Conservation (phyloP, 1,139 yeast genomes). For the Spathaspora sp. region DNA sequence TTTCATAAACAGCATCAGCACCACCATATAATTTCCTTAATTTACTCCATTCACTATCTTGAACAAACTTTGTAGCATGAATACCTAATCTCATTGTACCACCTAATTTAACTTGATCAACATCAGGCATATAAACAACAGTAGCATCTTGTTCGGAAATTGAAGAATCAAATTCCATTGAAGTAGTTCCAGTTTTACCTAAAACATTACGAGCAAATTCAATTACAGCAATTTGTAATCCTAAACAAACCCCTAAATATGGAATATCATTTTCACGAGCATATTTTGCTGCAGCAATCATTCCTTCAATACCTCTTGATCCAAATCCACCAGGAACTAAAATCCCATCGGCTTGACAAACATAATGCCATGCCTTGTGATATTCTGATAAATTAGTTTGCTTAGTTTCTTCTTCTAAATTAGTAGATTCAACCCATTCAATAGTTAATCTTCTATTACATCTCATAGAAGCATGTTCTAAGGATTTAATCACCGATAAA, state of each 20-base stretch:
- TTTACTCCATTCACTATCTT: constrained; percentile 65
- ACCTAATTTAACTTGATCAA: constrained; percentile 92
- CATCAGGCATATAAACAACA: constrained; percentile 98
- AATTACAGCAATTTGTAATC: constrained; percentile 95
- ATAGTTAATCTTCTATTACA: constrained; percentile 82
- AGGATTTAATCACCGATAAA: constrained; percentile 89
- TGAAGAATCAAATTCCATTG: constrained; percentile 78
- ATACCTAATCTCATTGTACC: constrained; percentile 99
- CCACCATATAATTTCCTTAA: constrained; percentile 83
- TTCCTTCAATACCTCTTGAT: constrained; percentile 95
- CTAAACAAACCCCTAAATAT: constrained; percentile 94
- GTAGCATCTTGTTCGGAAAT: constrained; percentile 66
- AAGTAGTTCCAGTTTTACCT: constrained; percentile 68
- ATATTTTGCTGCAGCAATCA: constrained; percentile 96
- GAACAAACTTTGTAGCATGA: constrained; percentile 82
- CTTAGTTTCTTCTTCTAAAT: constrained; percentile 75
- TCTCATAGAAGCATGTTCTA: constrained; percentile 93
- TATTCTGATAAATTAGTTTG: constrained; percentile 67
- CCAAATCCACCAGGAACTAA: constrained; percentile 99
- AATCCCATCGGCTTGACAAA: constrained; percentile 95
- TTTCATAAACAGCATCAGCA: constrained; percentile 69
- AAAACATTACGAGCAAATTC: constrained; percentile 86
- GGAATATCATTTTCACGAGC: constrained; percentile 95
- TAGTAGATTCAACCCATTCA: constrained; percentile 94
- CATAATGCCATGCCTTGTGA: constrained; percentile 93